phyloP scores from a whole-genome alignment of 768 basidiomycete species.

The Russula abietina region DNA sequence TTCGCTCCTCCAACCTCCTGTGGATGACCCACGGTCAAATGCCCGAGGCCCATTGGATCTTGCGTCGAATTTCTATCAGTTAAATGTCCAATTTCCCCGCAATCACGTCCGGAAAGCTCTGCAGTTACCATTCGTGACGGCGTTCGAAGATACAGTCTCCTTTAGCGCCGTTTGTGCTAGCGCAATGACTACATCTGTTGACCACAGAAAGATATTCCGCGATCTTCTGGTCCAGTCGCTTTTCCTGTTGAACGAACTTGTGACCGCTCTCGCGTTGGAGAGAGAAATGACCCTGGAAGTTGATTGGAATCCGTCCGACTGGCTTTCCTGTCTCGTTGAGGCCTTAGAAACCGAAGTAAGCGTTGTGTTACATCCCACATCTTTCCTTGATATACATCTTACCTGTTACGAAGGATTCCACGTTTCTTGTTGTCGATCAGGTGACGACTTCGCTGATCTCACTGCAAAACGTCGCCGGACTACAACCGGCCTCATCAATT shows the following conservation, averaged over 20 bases:
- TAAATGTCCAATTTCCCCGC: conserved; percentile 26
- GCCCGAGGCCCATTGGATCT: conserved; percentile 15
- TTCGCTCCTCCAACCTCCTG: conserved; percentile 6
- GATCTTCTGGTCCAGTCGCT: conserved; percentile 50
- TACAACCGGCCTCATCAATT: conserved; percentile 32
- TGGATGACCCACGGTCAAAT: neutral
- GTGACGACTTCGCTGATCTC: conserved; percentile 21
- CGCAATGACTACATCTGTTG: conserved; percentile 23
- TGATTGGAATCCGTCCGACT: conserved; percentile 56
- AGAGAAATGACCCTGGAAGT: conserved; percentile 34
- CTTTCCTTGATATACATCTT: neutral
- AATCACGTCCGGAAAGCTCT: conserved; percentile 26
- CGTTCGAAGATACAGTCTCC: conserved; percentile 49
- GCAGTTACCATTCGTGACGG: conserved; percentile 48
- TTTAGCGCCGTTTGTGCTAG: conserved; percentile 43
- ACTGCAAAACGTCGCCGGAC: conserved; percentile 15
- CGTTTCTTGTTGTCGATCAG: conserved; percentile 23
- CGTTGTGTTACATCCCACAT: neutral
- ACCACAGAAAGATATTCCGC: conserved; percentile 35
- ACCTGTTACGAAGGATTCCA: conserved; percentile 14
- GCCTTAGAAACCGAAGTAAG: conserved; percentile 53
- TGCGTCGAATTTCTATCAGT: conserved; percentile 46
- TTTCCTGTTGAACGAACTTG: conserved; percentile 45
- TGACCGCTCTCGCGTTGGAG: conserved; percentile 37
- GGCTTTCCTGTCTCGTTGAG: conserved; percentile 53